Conservation (phyloP, 805 yeast genomes). For the Vanderwaltozyma polyspora region DNA sequence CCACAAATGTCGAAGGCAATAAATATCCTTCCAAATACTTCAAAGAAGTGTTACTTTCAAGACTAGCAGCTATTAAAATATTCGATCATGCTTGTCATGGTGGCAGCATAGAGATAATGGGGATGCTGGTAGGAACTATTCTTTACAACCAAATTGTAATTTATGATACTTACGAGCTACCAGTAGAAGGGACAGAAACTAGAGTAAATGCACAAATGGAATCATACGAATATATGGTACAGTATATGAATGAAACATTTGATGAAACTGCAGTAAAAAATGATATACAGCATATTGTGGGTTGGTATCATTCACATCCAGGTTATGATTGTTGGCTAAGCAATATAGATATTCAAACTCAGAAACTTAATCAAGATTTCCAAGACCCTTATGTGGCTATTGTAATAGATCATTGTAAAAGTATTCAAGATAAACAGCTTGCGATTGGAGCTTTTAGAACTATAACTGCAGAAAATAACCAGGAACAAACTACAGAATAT, state of each 20-base stretch:
- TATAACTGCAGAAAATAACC: constrained; percentile 30
- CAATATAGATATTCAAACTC: constrained; percentile 89
- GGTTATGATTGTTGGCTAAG: constrained; percentile 96
- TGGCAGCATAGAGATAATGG: constrained; percentile 88
- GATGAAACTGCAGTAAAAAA: no score
- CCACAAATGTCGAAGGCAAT: no score
- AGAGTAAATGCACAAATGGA: constrained; percentile 90
- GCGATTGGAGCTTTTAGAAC: constrained; percentile 89
- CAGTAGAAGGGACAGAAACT: constrained; percentile 94
- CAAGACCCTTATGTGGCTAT: constrained; percentile 89
- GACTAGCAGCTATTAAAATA: constrained; percentile 67
- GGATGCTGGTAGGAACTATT: constrained; percentile 78
- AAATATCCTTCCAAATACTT: constrained; percentile 5
- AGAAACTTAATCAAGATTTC: constrained; percentile 67
- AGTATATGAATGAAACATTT: constrained; percentile 48
- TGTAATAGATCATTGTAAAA: constrained; percentile 74
- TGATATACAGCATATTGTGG: constrained; percentile 59
- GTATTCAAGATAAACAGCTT: constrained; percentile 49
- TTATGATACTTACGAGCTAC: constrained; percentile 73
- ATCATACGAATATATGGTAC: constrained; percentile 91
- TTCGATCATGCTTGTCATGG: constrained; percentile 71
- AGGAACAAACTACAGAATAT: constrained; percentile 1
- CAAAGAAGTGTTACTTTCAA: constrained; percentile 36
- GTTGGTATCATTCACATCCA: constrained; percentile 99
- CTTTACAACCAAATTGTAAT: constrained; percentile 47